Conservation (phyloP, 2,329 filamentous ascomycete genomes). For the Chrysoporthe austroafricana region DNA sequence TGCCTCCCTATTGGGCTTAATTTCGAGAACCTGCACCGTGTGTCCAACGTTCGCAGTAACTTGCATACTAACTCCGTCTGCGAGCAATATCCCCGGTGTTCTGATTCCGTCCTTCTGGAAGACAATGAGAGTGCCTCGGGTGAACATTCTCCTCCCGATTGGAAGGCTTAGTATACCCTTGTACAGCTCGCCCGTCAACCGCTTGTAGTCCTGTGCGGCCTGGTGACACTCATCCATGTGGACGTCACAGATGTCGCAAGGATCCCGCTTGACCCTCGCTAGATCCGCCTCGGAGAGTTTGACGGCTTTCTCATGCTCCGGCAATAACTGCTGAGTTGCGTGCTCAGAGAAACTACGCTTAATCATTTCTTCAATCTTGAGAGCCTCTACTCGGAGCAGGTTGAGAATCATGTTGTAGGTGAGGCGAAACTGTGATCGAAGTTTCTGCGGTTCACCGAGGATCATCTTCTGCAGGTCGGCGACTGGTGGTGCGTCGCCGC, state of each 20-base stretch:
- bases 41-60: conserved; percentile 57
- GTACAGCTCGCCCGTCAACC: conserved; percentile 81
- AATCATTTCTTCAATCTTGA: conserved; percentile 99
- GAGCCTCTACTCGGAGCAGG: conserved; percentile 86
- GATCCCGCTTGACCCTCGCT: conserved; percentile 84
- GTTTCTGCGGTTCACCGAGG: conserved; percentile 89
- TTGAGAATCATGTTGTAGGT: conserved; percentile 99
- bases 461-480: conserved; percentile 90
- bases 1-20: conserved; percentile 68
- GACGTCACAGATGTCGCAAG: conserved; percentile 79
- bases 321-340: conserved; percentile 89
- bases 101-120: conserved; percentile 85
- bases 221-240: conserved; percentile 82
- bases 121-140: conserved; percentile 75
- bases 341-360: conserved; percentile 99
- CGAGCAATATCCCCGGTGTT: conserved; percentile 78
- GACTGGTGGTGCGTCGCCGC: conserved; percentile 86
- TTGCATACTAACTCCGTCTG: conserved; percentile 72
- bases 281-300: conserved; percentile 90
- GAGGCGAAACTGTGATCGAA: conserved; percentile 92
- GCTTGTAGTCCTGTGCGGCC: conserved; percentile 78
- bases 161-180: conserved; percentile 77
- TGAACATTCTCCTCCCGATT: conserved; percentile 79
- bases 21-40: conserved; percentile 77
- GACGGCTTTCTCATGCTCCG: conserved; percentile 94